Evolutionary conservation across 2,329 filamentous ascomycete species (phyloP), one percentile per base, ranked within the genome.

Genomic region (Didymella lethalis): DNA sequence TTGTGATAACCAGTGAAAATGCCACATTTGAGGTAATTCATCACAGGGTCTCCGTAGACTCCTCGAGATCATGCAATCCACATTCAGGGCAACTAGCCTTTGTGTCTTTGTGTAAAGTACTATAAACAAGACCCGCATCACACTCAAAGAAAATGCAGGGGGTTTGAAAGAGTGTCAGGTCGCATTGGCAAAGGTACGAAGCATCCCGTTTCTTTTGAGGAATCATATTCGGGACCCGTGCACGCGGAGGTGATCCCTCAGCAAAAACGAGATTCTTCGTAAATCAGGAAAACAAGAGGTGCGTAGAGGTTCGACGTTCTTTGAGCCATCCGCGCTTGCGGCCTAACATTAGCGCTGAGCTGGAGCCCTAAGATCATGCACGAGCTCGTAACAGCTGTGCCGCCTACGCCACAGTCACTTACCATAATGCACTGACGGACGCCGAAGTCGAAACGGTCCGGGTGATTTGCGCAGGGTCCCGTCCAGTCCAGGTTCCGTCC

Each of bases 391-490:
- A 26, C 40, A 48, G 23, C 41, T 34, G 34, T 47, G 40, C 40
- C 28, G 56, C 25, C 32, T 44, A 50, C 56, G 56, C 56, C 51
- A 59, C 56, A 47, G 11, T 43, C 34, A 36, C 16, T 36, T n/a
- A 31, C 40, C 2, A 20, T 29, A 18, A 40, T 44, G 46, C 32
- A 49, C 49, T 54, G 38, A 54, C 46, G 25, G 49, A 40, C 28
- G 32, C 56, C 56, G 25, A 48, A 50, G 23, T 23, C 7, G 32
- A 41, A 6, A 32, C 56, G 46, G 56, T 43, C 40, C 41, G 41
- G 43, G 41, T 32, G 56, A 59, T 59, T 43, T 45, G 34, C 50
- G 40, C 49, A 59, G 47, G 56, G 50, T 47, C 48, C 28, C 14
- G 7, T 40, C 20, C 26, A 28, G 23, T 44, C 34, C 48, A 34